Evolutionary conservation across 805 yeast species (phyloP).

Genomic region (Brettanomyces bruxellensis): DNA sequence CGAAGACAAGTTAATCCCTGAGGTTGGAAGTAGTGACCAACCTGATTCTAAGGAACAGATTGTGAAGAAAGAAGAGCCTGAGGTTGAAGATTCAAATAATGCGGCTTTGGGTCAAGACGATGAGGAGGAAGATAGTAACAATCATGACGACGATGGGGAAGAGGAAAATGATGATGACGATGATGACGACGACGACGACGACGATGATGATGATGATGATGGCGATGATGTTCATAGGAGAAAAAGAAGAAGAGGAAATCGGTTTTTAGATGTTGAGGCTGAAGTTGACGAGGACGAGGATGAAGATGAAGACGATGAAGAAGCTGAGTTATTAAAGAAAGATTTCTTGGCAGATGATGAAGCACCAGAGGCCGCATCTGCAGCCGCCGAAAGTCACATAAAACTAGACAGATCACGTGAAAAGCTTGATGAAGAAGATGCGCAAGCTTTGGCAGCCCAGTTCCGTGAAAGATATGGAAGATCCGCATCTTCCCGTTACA

Average conservation of each 20-base stretch:
- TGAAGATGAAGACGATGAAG: constrained; percentile 83
- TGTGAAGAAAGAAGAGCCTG: background rate
- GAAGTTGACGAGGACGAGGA: constrained; percentile 98
- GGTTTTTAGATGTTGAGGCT: constrained; percentile 96
- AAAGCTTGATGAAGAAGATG: constrained; percentile 86
- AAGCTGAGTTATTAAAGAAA: constrained; percentile 78
- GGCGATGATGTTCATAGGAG: constrained; percentile 44
- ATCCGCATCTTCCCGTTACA: constrained; percentile 66
- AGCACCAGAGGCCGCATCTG: constrained; percentile 39
- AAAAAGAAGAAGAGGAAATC: constrained; percentile 52
- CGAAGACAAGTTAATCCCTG: background rate
- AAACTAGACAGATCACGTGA: constrained; percentile 79
- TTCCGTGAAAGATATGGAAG: constrained; percentile 90
- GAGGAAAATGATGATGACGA: constrained; percentile 18
- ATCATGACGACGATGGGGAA: constrained; percentile 3
- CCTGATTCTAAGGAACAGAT: background rate
- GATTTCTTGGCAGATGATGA: constrained; percentile 75
- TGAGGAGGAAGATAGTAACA: background rate
- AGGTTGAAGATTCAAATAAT: background rate
- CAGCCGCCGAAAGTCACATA: constrained; percentile 59
- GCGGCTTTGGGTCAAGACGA: background rate
- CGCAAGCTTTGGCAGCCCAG: constrained; percentile 86
- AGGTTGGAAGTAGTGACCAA: background rate
- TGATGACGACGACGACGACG: constrained; percentile 37
- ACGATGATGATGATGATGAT: constrained; percentile 47